phyloP scores from a whole-genome alignment of 2,329 filamentous ascomycete species.

The Hymenotorrendiella dingleyae region DNA sequence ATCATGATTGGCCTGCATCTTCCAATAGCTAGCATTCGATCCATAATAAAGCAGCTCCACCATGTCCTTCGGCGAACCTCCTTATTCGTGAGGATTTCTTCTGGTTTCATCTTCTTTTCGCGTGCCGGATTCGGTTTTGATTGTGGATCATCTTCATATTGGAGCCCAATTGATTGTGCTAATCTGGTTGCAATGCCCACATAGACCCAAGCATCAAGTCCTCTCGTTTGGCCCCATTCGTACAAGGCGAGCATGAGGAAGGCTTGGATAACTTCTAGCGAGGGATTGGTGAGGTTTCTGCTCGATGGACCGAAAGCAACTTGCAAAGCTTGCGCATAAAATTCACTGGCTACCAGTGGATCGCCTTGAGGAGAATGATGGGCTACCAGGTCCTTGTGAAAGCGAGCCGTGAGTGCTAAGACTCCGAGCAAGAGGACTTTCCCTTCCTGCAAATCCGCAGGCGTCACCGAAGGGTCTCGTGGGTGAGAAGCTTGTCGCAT shows the following conservation, averaged over 20 bases:
- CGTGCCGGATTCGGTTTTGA: slow-evolving; percentile 5
- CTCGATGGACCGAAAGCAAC: slow-evolving; percentile 44
- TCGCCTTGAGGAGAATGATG: slow-evolving; percentile 37
- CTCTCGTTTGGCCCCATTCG: slow-evolving; percentile 62
- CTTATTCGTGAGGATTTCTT: slow-evolving; percentile 46
- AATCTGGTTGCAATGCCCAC: slow-evolving; percentile 54
- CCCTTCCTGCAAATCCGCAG: slow-evolving; percentile 36
- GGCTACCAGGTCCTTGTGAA: slow-evolving; percentile 55
- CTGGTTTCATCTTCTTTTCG: slow-evolving; percentile 21
- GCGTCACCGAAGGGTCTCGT: slow-evolving; percentile 19
- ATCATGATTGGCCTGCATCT: slow-evolving; percentile 56
- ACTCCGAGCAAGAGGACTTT: slow-evolving; percentile 60
- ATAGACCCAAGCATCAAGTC: slow-evolving; percentile 59
- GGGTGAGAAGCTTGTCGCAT: slow-evolving; percentile 39
- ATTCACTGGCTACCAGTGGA: slow-evolving; percentile 53
- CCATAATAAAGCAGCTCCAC: slow-evolving; percentile 69
- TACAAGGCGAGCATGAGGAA: slow-evolving; percentile 66
- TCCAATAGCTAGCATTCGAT: slow-evolving; percentile 62
- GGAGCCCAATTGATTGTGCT: slow-evolving; percentile 55
- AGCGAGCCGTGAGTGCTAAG: slow-evolving; percentile 62
- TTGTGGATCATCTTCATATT: slow-evolving; percentile 44
- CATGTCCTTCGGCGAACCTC: slow-evolving; percentile 65
- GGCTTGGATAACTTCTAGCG: slow-evolving; percentile 59
- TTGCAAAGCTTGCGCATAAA: slow-evolving; percentile 55
- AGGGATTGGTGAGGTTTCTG: slow-evolving; percentile 31